Evolutionary conservation across 768 basidiomycete genomes (phyloP), one percentile per base, ranked within the genome.

Genomic region (Mycena rebaudengoi): DNA sequence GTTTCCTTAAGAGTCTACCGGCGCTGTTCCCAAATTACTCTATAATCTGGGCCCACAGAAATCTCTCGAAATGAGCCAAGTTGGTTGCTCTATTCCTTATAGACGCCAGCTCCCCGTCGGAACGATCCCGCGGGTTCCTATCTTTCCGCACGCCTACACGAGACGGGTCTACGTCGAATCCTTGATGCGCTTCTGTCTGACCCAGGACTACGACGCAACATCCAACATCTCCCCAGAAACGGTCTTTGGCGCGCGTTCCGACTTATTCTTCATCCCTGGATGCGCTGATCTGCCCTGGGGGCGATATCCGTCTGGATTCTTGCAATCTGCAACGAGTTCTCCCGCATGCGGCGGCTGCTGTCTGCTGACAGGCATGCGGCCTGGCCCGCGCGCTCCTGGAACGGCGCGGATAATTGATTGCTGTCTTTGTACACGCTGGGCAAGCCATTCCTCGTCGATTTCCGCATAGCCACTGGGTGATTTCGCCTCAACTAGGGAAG

Each of bases 171-270:
- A 43, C 3, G 49, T 59, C 3, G 61, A 66, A 11, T 61, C 58
- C 5, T 58, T 63, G 20, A 21, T 72, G 7, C 68, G 71, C n/a
- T 69, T 72, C 37, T 68, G 71, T 14, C 28, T 69, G 13, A 70
- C 70, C 11, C 33, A 46, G 14, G 23, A 44, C 23, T 28, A 28
- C 37, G 51, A 63, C 23, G 58, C 62, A 10, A 20, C 50, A 6
- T 44, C 48, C 14, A 21, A n/a, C 41, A 29, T 23, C 2, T 64
- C 62, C 5, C 62, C 56, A 20, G 39, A 45, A 30, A n/a, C 49
- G 28, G 62, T 56, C 18, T 71, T n/a, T 71, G n/a, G 28, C n/a
- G n/a, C n/a, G n/a, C n/a, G n/a, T n/a, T n/a, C n/a, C 66, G 21
- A 30, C 40, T 0, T 68, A 69, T 64, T 71, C 20, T 26, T 58